Evolutionary conservation across 192 early-diverging fungal species (phyloP), one percentile per base, ranked within the genome.

Genomic region (Dissophora ornata): DNA sequence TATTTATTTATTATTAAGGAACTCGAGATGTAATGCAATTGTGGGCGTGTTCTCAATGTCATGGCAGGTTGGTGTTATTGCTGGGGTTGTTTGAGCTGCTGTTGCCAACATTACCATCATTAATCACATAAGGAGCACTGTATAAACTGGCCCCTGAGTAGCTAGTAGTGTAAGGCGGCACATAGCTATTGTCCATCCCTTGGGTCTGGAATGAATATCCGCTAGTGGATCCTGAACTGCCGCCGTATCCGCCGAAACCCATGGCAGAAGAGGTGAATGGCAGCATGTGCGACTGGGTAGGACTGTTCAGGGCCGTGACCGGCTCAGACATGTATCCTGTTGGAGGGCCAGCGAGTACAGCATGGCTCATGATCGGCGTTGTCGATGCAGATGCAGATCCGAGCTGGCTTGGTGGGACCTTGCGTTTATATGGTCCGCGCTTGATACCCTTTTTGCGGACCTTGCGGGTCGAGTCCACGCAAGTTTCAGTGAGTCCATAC

Each of bases 381-480:
- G 73, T 67, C 2, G 73, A 77, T 7, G 73, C 73, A 8, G 73
- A 77, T 2, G 73, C 73, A 18, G 73, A 77, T 38, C 73, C 73
- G 24, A 77, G 58, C 58, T 77, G 73, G 24, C 64, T 67, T 29
- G 73, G 58, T 57, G 57, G 73, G 22, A 59, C 48, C 67, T 83
- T 84, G 38, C 86, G 79, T 62, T 94, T 94, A 61, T 95, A 96
- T 1, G 93, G 93, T 16, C 94, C 94, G 8, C 94, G 84, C 62
- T 93, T 93, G 58, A 95, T 85, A 11, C 94, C 94, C 65, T 90
- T 90, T 63, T 92, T 90, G 19, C 94, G 84, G 41, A 92, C 90
- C 78, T 94, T 95, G 51, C 94, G 86, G 29, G 85, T 83, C 10
- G 93, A 94, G 78, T 95, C 88, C 1, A 86, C 83, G 67, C 94